These are phyloP conservation scores for Chamaecyparis obtusa DNA, from an alignment of 75 land plant species.

Conservation along the genomic window DNA sequence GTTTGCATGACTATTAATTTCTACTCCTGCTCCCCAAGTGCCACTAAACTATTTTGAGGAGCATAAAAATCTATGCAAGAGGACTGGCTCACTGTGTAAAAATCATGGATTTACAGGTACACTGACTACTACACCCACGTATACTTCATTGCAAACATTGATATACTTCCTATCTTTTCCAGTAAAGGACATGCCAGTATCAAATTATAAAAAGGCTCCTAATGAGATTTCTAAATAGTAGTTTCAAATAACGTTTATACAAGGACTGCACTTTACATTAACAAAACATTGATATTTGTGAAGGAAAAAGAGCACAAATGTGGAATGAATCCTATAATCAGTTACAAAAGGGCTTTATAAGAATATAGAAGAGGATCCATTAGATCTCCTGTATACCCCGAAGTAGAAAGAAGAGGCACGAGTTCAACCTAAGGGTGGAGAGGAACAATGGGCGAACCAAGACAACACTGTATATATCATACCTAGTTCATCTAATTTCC, in stretches of 20 bases:
- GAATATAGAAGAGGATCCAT: background rate
- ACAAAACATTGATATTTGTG: background rate
- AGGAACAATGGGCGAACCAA: background rate
- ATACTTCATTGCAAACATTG: background rate
- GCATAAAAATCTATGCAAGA: too few species aligned
- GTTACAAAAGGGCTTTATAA: background rate
- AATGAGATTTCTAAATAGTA: too few species aligned
- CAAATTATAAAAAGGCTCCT: too few species aligned
- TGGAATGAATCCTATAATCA: background rate
- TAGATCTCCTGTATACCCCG: background rate
- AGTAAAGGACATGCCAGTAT: background rate
- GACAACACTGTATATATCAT: background rate
- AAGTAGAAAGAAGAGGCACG: background rate
- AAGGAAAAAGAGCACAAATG: background rate
- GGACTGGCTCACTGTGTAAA: background rate
- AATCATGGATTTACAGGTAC: background rate
- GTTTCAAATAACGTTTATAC: too few species aligned
- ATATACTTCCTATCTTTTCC: background rate
- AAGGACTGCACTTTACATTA: background rate
- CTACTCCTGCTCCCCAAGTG: too few species aligned
- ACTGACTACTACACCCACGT: background rate
- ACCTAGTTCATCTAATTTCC: background rate
- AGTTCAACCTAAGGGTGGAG: background rate
- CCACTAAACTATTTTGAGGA: too few species aligned
- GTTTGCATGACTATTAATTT: too few species aligned